Conservation (phyloP, 169 alveolate species). For the Perkinsus chesapeaki region DNA sequence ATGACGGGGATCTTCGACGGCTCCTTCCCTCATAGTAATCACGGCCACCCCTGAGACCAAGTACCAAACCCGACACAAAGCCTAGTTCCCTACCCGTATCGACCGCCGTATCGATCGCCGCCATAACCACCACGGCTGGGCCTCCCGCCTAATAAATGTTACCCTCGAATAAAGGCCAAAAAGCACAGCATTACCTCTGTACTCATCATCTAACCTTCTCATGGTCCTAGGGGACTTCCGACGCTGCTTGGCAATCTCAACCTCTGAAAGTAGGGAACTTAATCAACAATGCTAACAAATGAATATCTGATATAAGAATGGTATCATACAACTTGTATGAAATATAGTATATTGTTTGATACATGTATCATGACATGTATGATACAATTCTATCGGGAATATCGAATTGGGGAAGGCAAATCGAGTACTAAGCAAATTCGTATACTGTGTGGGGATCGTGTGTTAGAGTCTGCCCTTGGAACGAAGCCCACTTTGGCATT, state of each 20-base stretch:
- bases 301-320: too few relatives aligned
- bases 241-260: not conserved
- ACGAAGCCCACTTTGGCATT: too few relatives aligned
- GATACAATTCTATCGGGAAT: too few relatives aligned
- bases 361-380: too few relatives aligned
- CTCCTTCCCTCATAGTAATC: not conserved
- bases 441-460: too few relatives aligned
- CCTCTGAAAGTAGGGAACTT: not conserved
- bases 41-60: not conserved
- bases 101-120: not conserved
- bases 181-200: not conserved
- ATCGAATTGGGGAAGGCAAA: too few relatives aligned
- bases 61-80: not conserved
- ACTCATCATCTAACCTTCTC: not conserved
- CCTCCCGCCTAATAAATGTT: not conserved
- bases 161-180: too few relatives aligned
- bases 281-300: too few relatives aligned
- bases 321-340: too few relatives aligned
- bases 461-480: too few relatives aligned
- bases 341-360: too few relatives aligned
- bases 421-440: too few relatives aligned
- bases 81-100: not conserved
- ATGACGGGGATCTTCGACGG: not conserved
- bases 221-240: not conserved
- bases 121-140: not conserved